Evolutionary conservation across 78 protist species (phyloP).

Genomic region (Cavenderia fasciculata): DNA sequence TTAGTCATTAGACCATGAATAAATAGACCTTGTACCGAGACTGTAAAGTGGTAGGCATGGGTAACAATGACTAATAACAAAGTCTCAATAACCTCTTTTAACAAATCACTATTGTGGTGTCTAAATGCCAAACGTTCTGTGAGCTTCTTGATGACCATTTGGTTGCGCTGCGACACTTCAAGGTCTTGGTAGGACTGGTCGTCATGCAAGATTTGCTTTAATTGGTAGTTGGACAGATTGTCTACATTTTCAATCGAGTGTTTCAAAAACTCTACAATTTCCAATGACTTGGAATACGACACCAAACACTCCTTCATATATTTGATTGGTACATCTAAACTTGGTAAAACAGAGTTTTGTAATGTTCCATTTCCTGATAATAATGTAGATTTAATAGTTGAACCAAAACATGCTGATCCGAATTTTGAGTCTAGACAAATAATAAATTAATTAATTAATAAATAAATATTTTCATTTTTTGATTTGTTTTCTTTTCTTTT

Average conservation of each 20-base stretch:
- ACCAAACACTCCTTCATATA: constrained; percentile 16
- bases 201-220: background rate
- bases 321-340: constrained; percentile 41
- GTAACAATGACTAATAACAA: constrained; percentile 21
- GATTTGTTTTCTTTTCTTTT: no score
- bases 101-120: background rate
- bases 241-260: background rate
- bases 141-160: constrained; percentile 16
- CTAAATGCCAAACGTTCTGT: background rate
- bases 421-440: background rate
- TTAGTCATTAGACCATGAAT: no score
- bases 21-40: background rate
- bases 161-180: constrained; percentile 37
- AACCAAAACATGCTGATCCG: constrained; percentile 48
- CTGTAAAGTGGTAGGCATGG: constrained; percentile 34
- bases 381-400: background rate
- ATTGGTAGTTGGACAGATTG: constrained; percentile 29
- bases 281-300: background rate
- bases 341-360: background rate
- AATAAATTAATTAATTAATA: background rate
- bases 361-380: no score
- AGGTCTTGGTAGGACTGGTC: background rate
- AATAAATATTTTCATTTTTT: no score
- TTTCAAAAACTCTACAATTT: background rate
- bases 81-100: constrained; percentile 27